Evolutionary conservation across 495 filamentous ascomycete species (phyloP).

Genomic region (Xylaria bambusicola): DNA sequence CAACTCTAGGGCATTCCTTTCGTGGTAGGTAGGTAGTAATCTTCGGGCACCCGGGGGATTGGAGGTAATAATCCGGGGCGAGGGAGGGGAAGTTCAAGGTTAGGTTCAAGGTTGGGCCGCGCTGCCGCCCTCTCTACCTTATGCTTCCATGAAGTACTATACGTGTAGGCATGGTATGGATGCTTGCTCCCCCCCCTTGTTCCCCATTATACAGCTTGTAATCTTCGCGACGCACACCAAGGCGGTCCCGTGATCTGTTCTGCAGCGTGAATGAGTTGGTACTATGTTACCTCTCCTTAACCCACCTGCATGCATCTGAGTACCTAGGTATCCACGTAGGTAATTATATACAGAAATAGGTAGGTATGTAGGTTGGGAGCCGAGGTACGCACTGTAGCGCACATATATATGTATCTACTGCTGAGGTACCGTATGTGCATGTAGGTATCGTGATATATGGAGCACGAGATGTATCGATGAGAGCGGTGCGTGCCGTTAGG

Average conservation of each 20-base stretch:
- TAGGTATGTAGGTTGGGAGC: background rate
- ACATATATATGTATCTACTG: too few relatives aligned
- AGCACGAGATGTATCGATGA: too few relatives aligned
- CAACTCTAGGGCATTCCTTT: too few relatives aligned
- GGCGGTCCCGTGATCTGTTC: conserved; percentile 16
- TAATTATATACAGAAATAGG: background rate
- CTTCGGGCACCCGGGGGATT: too few relatives aligned
- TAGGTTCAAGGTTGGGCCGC: conserved; percentile 16
- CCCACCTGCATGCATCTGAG: background rate
- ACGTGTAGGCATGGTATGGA: too few relatives aligned
- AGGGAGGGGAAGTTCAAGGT: background rate
- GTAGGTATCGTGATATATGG: too few relatives aligned
- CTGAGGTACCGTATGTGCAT: too few relatives aligned
- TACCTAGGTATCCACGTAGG: background rate
- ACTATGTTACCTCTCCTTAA: background rate
- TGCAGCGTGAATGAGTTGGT: conserved; percentile 10
- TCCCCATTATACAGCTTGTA: too few relatives aligned
- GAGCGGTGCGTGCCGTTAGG: too few relatives aligned
- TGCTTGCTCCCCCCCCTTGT: background rate
- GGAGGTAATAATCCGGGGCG: background rate
- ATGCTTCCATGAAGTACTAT: too few relatives aligned
- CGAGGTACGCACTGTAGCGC: background rate
- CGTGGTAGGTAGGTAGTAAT: too few relatives aligned
- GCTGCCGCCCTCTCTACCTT: background rate
- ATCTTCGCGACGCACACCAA: conserved; percentile 13